These are phyloP conservation scores for Saturnispora serradocipensis DNA, from an alignment of 805 yeast species.

Conservation along the genomic window DNA sequence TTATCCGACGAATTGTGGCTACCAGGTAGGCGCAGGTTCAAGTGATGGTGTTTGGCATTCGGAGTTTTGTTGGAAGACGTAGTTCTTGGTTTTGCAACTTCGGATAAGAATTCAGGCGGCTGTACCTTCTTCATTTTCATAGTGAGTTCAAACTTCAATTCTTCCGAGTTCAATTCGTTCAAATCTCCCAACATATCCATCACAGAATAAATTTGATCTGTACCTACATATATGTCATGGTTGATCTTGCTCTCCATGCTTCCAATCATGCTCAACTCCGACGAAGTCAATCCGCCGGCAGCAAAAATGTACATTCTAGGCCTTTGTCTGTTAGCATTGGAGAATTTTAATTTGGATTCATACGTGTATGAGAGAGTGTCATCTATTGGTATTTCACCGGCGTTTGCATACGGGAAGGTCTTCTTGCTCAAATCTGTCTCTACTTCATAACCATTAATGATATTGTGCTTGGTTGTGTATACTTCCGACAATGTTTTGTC, in stretches of 20 bases:
- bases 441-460: conserved; percentile 8
- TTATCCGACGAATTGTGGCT: background rate
- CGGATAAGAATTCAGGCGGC: conserved; percentile 19
- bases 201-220: conserved; percentile 56
- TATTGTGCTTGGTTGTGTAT: conserved; percentile 14
- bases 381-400: conserved; percentile 21
- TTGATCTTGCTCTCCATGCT: conserved; percentile 54
- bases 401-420: conserved; percentile 41
- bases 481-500: conserved; percentile 22
- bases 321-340: conserved; percentile 25
- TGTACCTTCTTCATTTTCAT: conserved; percentile 11
- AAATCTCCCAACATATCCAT: conserved; percentile 28
- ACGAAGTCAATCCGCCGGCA: conserved; percentile 83
- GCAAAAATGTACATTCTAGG: conserved; percentile 74
- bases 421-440: conserved; percentile 35
- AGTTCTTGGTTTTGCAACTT: conserved; percentile 10
- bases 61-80: background rate
- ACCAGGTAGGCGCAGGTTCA: background rate
- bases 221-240: conserved; percentile 73
- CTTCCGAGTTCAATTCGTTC: conserved; percentile 22
- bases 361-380: conserved; percentile 15
- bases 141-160: conserved; percentile 21
- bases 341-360: conserved; percentile 24
- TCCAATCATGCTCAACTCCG: conserved; percentile 70
- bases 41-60: conserved; percentile 7